Conservation (phyloP, 306 rosid genomes). For the Gleditsia sinensis region DNA sequence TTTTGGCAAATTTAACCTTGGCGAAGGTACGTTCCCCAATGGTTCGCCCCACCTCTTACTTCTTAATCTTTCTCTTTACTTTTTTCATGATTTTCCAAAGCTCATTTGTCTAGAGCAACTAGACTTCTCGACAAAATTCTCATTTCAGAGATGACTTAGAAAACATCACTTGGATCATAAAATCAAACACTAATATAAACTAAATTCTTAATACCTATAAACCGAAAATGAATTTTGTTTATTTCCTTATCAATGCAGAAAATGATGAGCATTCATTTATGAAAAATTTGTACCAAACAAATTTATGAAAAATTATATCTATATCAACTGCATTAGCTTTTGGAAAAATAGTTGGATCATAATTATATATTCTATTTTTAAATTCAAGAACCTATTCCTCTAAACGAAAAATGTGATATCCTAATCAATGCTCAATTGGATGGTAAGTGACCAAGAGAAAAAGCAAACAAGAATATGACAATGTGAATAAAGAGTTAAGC, state of each 20-base stretch:
- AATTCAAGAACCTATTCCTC: not conserved
- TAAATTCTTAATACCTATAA: not conserved
- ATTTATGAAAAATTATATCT: too few relatives aligned
- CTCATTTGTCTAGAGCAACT: slow-evolving; percentile 33
- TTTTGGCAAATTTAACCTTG: slow-evolving; percentile 81
- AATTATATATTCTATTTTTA: not conserved
- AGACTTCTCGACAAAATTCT: not conserved
- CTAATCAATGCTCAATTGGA: not conserved
- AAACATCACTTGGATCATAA: slow-evolving; percentile 1
- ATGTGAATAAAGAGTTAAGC: not conserved
- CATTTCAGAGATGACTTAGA: slow-evolving; percentile 25
- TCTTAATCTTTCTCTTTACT: slow-evolving; percentile 65
- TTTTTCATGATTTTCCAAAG: slow-evolving; percentile 51
- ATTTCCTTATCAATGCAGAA: not conserved
- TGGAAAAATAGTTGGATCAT: not conserved
- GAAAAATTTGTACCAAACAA: too few relatives aligned
- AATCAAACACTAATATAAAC: not conserved
- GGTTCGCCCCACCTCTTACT: slow-evolving; percentile 86
- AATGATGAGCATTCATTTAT: not conserved
- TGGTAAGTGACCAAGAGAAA: not conserved
- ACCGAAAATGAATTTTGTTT: not conserved
- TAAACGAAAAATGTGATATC: not conserved
- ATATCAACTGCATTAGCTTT: not conserved
- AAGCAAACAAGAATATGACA: not conserved
- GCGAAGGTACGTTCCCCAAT: slow-evolving; percentile 94